Evolutionary conservation across 768 basidiomycete genomes (phyloP), one percentile per base, ranked within the genome.

Genomic region (Termitomyces titanicus): DNA sequence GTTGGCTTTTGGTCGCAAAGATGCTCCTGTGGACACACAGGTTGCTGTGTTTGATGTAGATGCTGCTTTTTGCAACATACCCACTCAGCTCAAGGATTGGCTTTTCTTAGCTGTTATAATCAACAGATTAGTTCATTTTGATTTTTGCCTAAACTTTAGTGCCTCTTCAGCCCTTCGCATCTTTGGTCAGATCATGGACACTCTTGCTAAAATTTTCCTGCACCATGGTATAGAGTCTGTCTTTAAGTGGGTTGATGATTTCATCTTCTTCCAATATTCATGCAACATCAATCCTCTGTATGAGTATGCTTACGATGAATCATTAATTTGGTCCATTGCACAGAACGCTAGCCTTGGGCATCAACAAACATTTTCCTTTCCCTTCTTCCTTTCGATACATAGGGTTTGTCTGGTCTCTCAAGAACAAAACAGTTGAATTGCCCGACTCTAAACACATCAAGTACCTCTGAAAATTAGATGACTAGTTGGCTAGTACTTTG

Each of bases 401-500:
- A 4, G 29, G 9, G 3, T 29, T 29, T n/a, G 29, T 40, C 9
- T 40, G 39, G 39, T 20, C 18, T 17, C 6, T 40, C 9, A 7
- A 9, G 3, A 17, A 20, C 18, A 40, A 40, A 10, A 40, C 39
- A 5, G 39, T 40, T 2, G 18, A 10, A 3, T 18, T 40, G 3
- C 39, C 20, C 1, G 20, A 20, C 3, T 11, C 8, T 4, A 40
- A 40, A 6, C 2, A 9, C 3, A 3, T 20, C 8, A 40, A 40
- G 20, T 40, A 40, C 5, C 15, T 40, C 2, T 7, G 1, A 11
- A 40, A 40, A 11, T 4, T 40, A 4, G 39, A 18, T 3, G 9
- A 9, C 1, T 40, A 18, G 39, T 0, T 4, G 0, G 1, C 15
- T 9, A 18, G 8, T 3, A 3, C 18, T 1, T 1, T 2, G 2